A percentile compares a stretch with the other conserved stretches of the same genome.
phyloP scores from a whole-genome alignment of 2,329 filamentous ascomycete genomes.

The Trichoderma sp. region DNA sequence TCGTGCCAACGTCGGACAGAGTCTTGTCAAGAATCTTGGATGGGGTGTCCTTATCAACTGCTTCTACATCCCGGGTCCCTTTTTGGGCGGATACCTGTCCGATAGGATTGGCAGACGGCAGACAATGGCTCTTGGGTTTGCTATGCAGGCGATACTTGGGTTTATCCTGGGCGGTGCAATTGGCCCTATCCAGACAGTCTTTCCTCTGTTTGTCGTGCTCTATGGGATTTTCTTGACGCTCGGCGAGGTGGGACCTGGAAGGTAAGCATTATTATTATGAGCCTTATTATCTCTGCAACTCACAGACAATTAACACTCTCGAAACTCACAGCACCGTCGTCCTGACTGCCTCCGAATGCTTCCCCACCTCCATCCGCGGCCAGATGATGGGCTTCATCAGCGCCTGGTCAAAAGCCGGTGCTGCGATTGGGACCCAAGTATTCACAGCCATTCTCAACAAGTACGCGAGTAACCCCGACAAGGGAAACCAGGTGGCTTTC shows the following conservation, averaged over 20 bases:
- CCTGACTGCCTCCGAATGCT: conserved; percentile 45
- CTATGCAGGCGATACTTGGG: conserved; percentile 44
- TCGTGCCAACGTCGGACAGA: conserved; percentile 40
- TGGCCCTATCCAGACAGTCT: conserved; percentile 43
- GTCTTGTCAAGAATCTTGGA: conserved; percentile 43
- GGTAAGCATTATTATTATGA: conserved; percentile 25
- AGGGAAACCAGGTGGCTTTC: conserved; percentile 50
- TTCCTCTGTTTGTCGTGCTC: conserved; percentile 50
- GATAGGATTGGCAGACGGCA: conserved; percentile 49
- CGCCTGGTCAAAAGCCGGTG: conserved; percentile 49
- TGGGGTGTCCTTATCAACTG: conserved; percentile 49
- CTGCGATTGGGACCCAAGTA: conserved; percentile 49
- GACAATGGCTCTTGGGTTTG: conserved; percentile 52
- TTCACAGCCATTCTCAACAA: conserved; percentile 51
- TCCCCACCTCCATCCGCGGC: conserved; percentile 49
- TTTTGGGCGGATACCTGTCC: conserved; percentile 47
- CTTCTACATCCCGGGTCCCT: conserved; percentile 49
- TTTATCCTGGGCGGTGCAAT: conserved; percentile 51
- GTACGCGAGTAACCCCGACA: conserved; percentile 38
- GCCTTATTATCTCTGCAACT: too few species aligned
- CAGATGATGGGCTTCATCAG: conserved; percentile 49
- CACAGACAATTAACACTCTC: not conserved
- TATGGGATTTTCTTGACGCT: conserved; percentile 50
- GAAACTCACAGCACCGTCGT: conserved; percentile 35
- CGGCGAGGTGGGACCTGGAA: conserved; percentile 51